These are phyloP conservation scores for Theobroma cacao DNA, from an alignment of 345 rosid species.

Conservation along the genomic window DNA sequence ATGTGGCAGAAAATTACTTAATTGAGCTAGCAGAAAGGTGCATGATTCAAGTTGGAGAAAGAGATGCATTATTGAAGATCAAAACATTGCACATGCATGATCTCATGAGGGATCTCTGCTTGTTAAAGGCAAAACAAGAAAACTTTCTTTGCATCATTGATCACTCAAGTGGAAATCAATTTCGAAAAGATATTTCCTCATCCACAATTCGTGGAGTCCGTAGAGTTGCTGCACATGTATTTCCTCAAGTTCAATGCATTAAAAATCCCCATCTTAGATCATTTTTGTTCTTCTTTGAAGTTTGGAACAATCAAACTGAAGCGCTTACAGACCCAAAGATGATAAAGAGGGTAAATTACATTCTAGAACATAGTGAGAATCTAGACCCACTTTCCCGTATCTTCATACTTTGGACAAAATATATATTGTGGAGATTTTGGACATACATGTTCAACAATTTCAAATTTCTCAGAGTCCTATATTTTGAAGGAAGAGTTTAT, in stretches of 20 bases:
- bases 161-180: neutral
- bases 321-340: too few relatives aligned
- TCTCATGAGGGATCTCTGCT: conserved; percentile 22
- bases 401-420: too few relatives aligned
- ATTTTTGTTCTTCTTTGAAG: too few relatives aligned
- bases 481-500: conserved; percentile 9
- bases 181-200: too few relatives aligned
- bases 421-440: neutral
- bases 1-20: conserved; percentile 25
- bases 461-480: conserved; percentile 28
- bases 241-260: too few relatives aligned
- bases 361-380: too few relatives aligned
- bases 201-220: conserved; percentile 14
- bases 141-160: conserved; percentile 9
- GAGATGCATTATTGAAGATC: neutral
- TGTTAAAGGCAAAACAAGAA: conserved; percentile 25
- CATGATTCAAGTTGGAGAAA: conserved; percentile 30
- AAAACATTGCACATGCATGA: conserved; percentile 25
- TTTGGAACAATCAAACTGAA: too few relatives aligned
- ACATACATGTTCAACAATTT: conserved; percentile 2
- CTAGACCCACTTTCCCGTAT: too few relatives aligned
- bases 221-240: conserved; percentile 36
- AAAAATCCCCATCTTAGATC: too few relatives aligned
- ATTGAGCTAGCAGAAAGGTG: conserved; percentile 29
- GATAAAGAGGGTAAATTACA: too few relatives aligned